These are phyloP conservation scores for Pseudomonodictys pantanalensis DNA, from an alignment of 495 filamentous ascomycete species.

Conservation along the genomic window DNA sequence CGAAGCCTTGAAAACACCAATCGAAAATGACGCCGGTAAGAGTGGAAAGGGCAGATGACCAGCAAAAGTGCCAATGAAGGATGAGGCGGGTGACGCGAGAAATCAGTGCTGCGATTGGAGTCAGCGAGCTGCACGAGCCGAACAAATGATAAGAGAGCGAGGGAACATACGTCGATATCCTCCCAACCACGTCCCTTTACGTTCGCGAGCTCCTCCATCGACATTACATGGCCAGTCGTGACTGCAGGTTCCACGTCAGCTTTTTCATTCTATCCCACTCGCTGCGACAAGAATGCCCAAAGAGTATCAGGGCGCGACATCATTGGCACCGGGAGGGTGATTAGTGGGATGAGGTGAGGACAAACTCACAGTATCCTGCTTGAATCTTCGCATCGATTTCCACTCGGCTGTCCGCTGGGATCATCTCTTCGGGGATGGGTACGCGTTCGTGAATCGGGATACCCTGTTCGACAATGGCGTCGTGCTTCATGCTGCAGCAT, in stretches of 20 bases:
- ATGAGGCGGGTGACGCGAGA: slow-evolving; percentile 3
- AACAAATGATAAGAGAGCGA: background rate
- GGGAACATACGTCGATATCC: slow-evolving; percentile 57
- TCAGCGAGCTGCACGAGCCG: background rate
- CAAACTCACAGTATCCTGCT: slow-evolving; percentile 68
- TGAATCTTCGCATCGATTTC: slow-evolving; percentile 99
- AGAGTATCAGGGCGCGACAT: too few relatives aligned
- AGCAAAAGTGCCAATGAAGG: background rate
- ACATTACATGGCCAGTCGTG: slow-evolving; percentile 89
- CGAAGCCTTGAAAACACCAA: background rate
- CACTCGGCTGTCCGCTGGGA: slow-evolving; percentile 90
- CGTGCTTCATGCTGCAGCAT: slow-evolving; percentile 85
- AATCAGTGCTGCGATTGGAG: slow-evolving; percentile 25
- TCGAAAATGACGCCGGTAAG: background rate
- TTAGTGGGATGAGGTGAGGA: slow-evolving; percentile 2
- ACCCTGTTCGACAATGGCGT: slow-evolving; percentile 93
- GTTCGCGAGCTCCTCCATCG: slow-evolving; percentile 75
- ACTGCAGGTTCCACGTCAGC: slow-evolving; percentile 30
- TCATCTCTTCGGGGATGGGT: slow-evolving; percentile 90
- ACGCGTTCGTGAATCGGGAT: slow-evolving; percentile 92
- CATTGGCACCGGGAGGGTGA: background rate
- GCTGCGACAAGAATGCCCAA: too few relatives aligned
- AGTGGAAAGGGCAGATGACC: background rate
- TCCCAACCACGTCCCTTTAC: slow-evolving; percentile 94
- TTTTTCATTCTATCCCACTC: too few relatives aligned